These are phyloP conservation scores for Microcera coccophila DNA, from an alignment of 2,329 filamentous ascomycete species.

Conservation along the genomic window DNA sequence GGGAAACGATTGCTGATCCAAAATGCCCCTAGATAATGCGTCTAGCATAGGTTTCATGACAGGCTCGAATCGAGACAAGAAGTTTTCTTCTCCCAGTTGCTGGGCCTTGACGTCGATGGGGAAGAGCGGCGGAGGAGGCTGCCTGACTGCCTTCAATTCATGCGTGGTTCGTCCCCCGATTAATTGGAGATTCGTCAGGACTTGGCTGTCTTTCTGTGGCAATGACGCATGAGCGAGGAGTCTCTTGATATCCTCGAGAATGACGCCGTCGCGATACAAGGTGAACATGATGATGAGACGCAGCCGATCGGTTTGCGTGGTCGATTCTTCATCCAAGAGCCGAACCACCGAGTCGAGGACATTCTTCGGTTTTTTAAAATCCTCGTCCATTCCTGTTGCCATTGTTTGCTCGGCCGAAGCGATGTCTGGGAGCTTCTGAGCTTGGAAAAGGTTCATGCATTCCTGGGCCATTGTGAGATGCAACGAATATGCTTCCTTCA, in stretches of 20 bases:
- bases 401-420: constrained; percentile 86
- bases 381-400: constrained; percentile 88
- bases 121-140: constrained; percentile 65
- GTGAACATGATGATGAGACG: constrained; percentile 83
- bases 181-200: constrained; percentile 73
- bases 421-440: constrained; percentile 79
- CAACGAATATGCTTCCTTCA: constrained; percentile 91
- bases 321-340: constrained; percentile 78
- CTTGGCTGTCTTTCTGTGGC: constrained; percentile 66
- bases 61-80: constrained; percentile 82
- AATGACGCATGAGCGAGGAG: constrained; percentile 79
- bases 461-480: constrained; percentile 96
- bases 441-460: constrained; percentile 90
- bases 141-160: constrained; percentile 70
- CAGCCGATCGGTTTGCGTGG: constrained; percentile 69
- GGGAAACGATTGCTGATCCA: constrained; percentile 66
- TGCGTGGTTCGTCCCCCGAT: constrained; percentile 72
- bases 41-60: constrained; percentile 81
- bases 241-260: constrained; percentile 78
- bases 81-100: constrained; percentile 68
- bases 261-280: constrained; percentile 79
- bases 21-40: constrained; percentile 59
- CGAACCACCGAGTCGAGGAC: constrained; percentile 80
- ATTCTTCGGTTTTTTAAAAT: constrained; percentile 86
- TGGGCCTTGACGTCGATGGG: constrained; percentile 56